phyloP scores from a whole-genome alignment of 768 basidiomycete species.

The Termitomyces sp. region DNA sequence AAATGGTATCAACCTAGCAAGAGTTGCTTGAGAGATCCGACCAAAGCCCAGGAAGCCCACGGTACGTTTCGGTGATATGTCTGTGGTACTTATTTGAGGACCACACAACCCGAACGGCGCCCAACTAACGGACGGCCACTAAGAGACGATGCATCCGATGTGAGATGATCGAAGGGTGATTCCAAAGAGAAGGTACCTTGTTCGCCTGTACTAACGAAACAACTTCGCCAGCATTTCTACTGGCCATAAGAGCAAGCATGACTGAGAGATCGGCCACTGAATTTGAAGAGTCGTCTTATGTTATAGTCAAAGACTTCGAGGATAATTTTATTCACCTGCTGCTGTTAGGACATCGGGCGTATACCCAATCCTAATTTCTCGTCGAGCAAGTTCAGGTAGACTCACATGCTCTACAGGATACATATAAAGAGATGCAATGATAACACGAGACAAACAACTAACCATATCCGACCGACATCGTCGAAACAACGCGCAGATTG shows the following conservation, averaged over 20 bases:
- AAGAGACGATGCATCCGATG: not conserved
- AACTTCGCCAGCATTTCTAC: slow-evolving; percentile 68
- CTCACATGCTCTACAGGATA: slow-evolving; percentile 70
- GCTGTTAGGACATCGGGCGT: slow-evolving; percentile 93
- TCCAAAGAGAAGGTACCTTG: slow-evolving; percentile 35
- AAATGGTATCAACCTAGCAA: slow-evolving; percentile 76
- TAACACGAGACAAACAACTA: slow-evolving; percentile 9
- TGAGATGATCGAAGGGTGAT: not conserved
- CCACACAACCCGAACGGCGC: slow-evolving; percentile 83
- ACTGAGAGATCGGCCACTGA: slow-evolving; percentile 85
- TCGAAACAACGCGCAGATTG: slow-evolving; percentile 76
- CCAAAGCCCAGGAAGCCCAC: slow-evolving; percentile 95
- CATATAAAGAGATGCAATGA: not conserved
- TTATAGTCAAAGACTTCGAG: not conserved
- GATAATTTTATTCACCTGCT: slow-evolving; percentile 48
- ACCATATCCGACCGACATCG: slow-evolving; percentile 92
- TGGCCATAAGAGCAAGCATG: slow-evolving; percentile 92
- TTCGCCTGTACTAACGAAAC: slow-evolving; percentile 63
- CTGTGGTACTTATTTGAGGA: slow-evolving; percentile 61
- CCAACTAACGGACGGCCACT: slow-evolving; percentile 85
- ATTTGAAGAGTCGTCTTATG: not conserved
- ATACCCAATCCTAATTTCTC: slow-evolving; percentile 74
- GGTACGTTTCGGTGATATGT: slow-evolving; percentile 48
- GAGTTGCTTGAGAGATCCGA: slow-evolving; percentile 83
- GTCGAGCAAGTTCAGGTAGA: slow-evolving; percentile 48